Evolutionary conservation across 1,284 basidiomycete species (phyloP).

Genomic region (Exobasidium rhododendri): DNA sequence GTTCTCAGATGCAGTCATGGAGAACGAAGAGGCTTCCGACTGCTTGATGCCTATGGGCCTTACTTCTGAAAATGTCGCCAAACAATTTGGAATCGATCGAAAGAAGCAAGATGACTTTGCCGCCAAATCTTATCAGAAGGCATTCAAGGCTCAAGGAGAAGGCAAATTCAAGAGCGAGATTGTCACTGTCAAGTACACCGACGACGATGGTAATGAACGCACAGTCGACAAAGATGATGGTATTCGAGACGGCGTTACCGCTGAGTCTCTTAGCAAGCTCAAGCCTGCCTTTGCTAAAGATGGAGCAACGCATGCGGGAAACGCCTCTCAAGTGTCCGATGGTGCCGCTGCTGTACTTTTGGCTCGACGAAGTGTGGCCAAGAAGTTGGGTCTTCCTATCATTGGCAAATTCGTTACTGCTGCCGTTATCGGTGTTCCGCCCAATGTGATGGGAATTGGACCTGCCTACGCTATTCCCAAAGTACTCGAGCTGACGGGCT

Average conservation of each 20-base stretch:
- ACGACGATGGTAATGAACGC: constrained; percentile 74
- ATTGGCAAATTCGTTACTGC: constrained; percentile 85
- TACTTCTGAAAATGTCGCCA: constrained; percentile 92
- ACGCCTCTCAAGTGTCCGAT: constrained; percentile 94
- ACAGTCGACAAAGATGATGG: constrained; percentile 87
- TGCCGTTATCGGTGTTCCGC: constrained; percentile 64
- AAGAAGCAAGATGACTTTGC: constrained; percentile 78
- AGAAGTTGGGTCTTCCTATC: constrained; percentile 83
- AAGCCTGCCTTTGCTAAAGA: constrained; percentile 88
- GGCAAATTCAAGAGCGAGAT: constrained; percentile 93
- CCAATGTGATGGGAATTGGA: constrained; percentile 54
- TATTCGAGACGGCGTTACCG: constrained; percentile 77
- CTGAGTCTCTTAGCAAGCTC: constrained; percentile 79
- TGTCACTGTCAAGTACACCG: constrained; percentile 74
- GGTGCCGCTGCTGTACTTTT: constrained; percentile 93
- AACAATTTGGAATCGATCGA: constrained; percentile 71
- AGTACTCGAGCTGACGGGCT: constrained; percentile 64
- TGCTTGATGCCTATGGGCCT: constrained; percentile 95
- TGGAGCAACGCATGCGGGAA: constrained; percentile 86
- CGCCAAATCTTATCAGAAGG: constrained; percentile 77
- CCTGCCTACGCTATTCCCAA: constrained; percentile 53
- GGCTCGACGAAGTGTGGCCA: constrained; percentile 77
- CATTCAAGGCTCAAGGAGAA: constrained; percentile 76
- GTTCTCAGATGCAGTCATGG: constrained; percentile 76
- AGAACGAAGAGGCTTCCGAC: constrained; percentile 77